These are phyloP conservation scores for Aspergillus brunneoviolaceus DNA, from an alignment of 2,329 filamentous ascomycete genomes.

Conservation along the genomic window DNA sequence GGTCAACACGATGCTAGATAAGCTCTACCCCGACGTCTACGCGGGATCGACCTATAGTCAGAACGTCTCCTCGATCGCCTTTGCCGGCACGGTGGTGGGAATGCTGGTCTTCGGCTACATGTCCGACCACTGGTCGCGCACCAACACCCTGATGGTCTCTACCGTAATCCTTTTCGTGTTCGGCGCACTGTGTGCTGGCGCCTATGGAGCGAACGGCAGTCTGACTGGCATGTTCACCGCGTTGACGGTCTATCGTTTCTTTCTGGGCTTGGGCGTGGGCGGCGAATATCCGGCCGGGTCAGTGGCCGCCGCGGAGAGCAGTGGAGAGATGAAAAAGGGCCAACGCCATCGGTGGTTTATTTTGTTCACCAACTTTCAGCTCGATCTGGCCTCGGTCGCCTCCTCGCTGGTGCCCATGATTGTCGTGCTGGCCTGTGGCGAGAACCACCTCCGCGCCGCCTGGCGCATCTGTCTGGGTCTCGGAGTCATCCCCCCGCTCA, in stretches of 20 bases:
- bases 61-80: constrained; percentile 79
- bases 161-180: constrained; percentile 84
- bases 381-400: constrained; percentile 79
- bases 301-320: constrained; percentile 80
- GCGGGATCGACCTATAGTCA: constrained; percentile 63
- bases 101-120: constrained; percentile 79
- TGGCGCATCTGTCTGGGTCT: constrained; percentile 82
- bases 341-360: constrained; percentile 86
- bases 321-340: constrained; percentile 76
- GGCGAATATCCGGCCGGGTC: constrained; percentile 62
- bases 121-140: constrained; percentile 80
- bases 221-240: constrained; percentile 71
- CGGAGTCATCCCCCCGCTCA: constrained; percentile 72
- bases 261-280: constrained; percentile 73
- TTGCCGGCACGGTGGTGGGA: constrained; percentile 80
- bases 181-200: constrained; percentile 72
- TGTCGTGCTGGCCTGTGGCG: constrained; percentile 58
- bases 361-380: constrained; percentile 84
- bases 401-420: constrained; percentile 74
- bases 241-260: constrained; percentile 79
- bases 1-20: constrained; percentile 73
- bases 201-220: constrained; percentile 72
- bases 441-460: constrained; percentile 67
- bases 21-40: constrained; percentile 70
- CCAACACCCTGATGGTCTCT: constrained; percentile 75